Conservation (phyloP, 768 basidiomycete species). For the Leccinum rimulosum region DNA sequence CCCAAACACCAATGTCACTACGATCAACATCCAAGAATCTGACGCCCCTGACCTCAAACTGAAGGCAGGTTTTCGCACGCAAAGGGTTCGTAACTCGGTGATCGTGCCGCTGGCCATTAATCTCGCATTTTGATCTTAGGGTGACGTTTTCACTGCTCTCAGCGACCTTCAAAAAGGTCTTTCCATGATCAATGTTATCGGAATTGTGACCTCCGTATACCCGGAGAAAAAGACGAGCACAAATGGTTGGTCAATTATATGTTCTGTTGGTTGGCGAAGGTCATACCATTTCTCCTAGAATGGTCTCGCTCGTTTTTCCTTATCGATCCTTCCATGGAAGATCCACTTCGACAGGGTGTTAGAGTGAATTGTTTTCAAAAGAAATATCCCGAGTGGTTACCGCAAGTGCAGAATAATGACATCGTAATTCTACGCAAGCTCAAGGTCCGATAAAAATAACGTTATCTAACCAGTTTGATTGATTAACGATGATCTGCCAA, state of each 20-base stretch:
- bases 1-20: background rate
- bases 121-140: constrained; percentile 15
- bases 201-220: constrained; percentile 25
- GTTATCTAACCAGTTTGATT: background rate
- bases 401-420: constrained; percentile 45
- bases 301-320: constrained; percentile 43
- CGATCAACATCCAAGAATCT: background rate
- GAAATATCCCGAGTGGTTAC: constrained; percentile 47
- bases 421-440: constrained; percentile 49
- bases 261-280: background rate
- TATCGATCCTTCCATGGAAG: constrained; percentile 49
- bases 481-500: background rate
- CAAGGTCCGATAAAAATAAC: constrained; percentile 38
- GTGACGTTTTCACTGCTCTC: constrained; percentile 25
- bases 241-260: constrained; percentile 25
- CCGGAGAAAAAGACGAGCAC: constrained; percentile 17
- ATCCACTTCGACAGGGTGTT: constrained; percentile 25
- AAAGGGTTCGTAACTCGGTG: constrained; percentile 23
- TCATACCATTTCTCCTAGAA: constrained; percentile 36
- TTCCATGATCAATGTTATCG: constrained; percentile 30
- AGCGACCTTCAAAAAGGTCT: constrained; percentile 9
- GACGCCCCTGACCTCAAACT: constrained; percentile 1
- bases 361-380: constrained; percentile 53
- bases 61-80: constrained; percentile 25
- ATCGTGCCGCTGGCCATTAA: background rate